phyloP scores from a whole-genome alignment of 148 eudicot species.

The Rhododendron vialii region DNA sequence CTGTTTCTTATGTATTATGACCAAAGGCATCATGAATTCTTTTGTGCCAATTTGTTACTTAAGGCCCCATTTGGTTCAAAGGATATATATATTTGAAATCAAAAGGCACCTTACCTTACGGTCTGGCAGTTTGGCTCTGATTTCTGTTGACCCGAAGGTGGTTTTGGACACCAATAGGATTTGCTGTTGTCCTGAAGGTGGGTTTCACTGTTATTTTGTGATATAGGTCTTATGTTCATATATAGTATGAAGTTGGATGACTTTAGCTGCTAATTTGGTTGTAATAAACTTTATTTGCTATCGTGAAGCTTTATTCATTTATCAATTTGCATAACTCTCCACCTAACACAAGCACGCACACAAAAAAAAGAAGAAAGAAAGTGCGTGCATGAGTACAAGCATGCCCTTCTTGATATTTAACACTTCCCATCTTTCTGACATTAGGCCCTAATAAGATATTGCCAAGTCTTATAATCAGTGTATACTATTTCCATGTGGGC shows the following conservation, averaged over 20 bases:
- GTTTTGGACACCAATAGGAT: neutral
- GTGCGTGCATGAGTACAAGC: neutral
- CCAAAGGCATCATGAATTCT: neutral
- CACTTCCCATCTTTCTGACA: neutral
- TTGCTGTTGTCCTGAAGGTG: neutral
- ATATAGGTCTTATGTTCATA: neutral
- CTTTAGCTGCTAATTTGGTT: neutral
- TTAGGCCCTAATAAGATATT: neutral
- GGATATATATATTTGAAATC: neutral
- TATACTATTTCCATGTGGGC: neutral
- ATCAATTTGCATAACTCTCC: neutral
- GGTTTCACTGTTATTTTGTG: neutral
- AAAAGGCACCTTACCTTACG: neutral
- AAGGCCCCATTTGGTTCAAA: neutral
- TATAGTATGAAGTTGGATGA: neutral
- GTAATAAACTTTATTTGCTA: neutral
- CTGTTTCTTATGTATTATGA: neutral
- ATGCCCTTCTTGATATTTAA: neutral
- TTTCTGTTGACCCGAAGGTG: neutral
- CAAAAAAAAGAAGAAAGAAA: neutral
- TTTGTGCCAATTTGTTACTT: neutral
- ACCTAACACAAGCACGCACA: neutral
- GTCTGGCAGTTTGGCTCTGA: no score
- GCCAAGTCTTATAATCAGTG: neutral
- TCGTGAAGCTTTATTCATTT: neutral